phyloP scores from a whole-genome alignment of 129 eudicot genomes.

The Scalesia atractyloides region DNA sequence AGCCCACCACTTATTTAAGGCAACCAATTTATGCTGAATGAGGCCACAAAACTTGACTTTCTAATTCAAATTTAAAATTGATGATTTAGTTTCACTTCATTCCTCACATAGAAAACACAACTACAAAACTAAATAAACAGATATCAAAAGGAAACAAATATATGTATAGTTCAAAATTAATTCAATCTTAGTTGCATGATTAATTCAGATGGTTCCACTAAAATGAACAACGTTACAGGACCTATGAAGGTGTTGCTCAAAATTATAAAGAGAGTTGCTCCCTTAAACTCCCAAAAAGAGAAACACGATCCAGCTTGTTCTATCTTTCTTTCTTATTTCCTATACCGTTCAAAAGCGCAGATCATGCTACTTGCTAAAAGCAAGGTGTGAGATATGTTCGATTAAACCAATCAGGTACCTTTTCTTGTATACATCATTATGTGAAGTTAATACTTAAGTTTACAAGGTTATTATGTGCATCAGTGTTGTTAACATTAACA shows the following conservation, averaged over 20 bases:
- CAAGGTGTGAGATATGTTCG: background rate
- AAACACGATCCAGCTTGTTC: background rate
- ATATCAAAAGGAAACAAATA: background rate
- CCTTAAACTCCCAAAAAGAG: background rate
- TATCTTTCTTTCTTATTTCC: background rate
- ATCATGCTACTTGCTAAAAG: background rate
- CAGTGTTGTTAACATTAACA: background rate
- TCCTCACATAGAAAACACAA: background rate
- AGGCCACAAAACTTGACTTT: background rate
- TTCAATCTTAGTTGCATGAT: background rate
- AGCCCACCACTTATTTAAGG: background rate
- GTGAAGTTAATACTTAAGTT: background rate
- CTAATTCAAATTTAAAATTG: background rate
- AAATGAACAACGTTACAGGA: background rate
- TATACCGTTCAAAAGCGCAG: background rate
- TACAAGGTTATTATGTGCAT: slow-evolving; percentile 2
- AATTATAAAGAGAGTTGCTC: background rate
- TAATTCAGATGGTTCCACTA: background rate
- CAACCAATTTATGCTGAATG: background rate
- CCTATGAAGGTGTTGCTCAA: background rate
- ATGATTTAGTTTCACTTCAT: background rate
- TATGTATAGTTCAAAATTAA: background rate
- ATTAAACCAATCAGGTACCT: background rate
- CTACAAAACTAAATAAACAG: background rate
- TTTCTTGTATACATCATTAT: background rate